Base-by-base conservation (phyloP, 352 stramenopile species). In the Globisporangium barbulae region DNA sequence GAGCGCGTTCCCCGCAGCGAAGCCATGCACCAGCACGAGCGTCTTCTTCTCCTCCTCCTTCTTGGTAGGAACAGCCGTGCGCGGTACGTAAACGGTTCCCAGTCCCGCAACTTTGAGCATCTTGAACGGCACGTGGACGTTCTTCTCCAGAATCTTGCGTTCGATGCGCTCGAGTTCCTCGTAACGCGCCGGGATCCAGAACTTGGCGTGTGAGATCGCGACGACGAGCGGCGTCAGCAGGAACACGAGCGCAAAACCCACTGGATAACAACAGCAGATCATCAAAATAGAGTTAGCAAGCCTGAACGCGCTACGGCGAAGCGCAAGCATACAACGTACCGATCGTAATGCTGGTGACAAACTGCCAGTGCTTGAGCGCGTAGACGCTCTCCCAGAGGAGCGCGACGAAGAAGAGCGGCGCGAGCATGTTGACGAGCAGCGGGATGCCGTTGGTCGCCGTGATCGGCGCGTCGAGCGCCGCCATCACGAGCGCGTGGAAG, bases 1-100 rank as follows among this genome's bases (percentile, higher is more conserved):
- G 15, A 91, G 73, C 6, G 69, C 83, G 42, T 91, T 91, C 31
- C 80, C 83, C 10, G 72, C 79, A 5, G 78, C 83, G 39, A 78
- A 91, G 31, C 80, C 80, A 52, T 90, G 83, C 39, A 89, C 59
- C n/a, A 90, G 61, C 30, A 90, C 80, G 25, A 91, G 54, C 7
- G 74, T 78, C 49, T 75, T 74, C 57, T 72, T 56, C 31, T 72
- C 35, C 3, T 30, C 50, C n/a, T 64, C 50, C 13, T 61, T 58
- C 1, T 63, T 67, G n/a, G 41, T 19, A 21, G 6, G 15, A 47
- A 5, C 15, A 22, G 58, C 21, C 50, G 68, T 77, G 53, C 76
- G 88, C 7, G 83, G 77, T n/a, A 90, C 75, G 50, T 76, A 67
- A 0, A 91, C 79, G 5, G 83, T 91, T 22, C 83, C 83, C 0